Evolutionary conservation across 495 filamentous ascomycete species (phyloP).

Genomic region (Daldinia bambusicola): DNA sequence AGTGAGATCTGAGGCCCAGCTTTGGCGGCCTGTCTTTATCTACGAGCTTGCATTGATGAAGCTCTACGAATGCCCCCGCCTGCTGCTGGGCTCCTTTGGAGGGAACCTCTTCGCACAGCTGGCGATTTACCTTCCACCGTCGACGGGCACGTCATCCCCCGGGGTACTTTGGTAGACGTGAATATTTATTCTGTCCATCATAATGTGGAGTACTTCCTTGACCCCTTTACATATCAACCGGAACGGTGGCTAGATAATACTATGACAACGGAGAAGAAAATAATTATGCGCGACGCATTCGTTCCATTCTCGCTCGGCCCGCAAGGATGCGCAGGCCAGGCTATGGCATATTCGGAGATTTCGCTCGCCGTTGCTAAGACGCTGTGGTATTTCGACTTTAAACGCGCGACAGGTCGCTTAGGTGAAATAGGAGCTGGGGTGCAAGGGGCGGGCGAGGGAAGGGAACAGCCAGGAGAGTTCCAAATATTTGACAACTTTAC

Average conservation of each 20-base stretch:
- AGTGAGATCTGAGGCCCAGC: conserved; percentile 56
- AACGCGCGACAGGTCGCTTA: not conserved
- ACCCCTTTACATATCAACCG: conserved; percentile 60
- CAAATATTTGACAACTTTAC: too few relatives aligned
- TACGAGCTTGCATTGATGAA: conserved; percentile 51
- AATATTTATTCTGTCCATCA: conserved; percentile 67
- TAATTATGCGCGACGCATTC: not conserved
- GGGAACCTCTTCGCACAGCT: conserved; percentile 38
- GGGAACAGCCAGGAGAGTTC: too few relatives aligned
- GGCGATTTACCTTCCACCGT: not conserved
- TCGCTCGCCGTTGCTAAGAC: not conserved
- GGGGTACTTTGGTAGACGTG: conserved; percentile 63
- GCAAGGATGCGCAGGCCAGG: not conserved
- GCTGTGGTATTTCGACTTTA: not conserved
- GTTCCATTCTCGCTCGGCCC: not conserved
- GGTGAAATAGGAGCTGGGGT: not conserved
- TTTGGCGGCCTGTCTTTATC: conserved; percentile 58
- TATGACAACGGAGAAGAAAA: conserved; percentile 3
- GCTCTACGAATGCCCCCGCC: conserved; percentile 66
- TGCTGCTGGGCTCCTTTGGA: conserved; percentile 58
- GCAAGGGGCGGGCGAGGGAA: too few relatives aligned
- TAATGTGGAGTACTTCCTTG: conserved; percentile 63
- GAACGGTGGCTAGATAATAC: conserved; percentile 62
- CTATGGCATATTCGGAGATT: not conserved
- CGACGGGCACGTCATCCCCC: conserved; percentile 45